A percentile compares a stretch with the other conserved stretches of the same genome.
phyloP scores from a whole-genome alignment of 805 yeast genomes.

The Candida tallmaniae region DNA sequence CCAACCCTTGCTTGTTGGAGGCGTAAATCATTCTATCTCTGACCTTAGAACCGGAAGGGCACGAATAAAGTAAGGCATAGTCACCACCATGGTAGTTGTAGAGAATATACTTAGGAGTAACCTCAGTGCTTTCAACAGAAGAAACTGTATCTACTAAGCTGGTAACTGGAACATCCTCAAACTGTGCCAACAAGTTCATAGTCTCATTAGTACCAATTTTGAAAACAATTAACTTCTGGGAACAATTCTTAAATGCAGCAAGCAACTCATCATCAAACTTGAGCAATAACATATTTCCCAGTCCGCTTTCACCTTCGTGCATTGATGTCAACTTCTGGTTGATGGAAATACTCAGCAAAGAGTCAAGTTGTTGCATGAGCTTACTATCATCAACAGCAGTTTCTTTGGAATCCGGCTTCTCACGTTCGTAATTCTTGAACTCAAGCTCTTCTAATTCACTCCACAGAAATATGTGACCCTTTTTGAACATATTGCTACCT shows the following conservation, averaged over 20 bases:
- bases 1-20: conserved; percentile 62
- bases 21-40: conserved; percentile 93
- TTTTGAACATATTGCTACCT: conserved; percentile 55
- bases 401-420: conserved; percentile 19
- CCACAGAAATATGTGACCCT: conserved; percentile 39
- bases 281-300: conserved; percentile 20
- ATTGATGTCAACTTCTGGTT: conserved; percentile 32
- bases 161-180: conserved; percentile 14
- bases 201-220: conserved; percentile 50
- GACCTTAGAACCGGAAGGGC: conserved; percentile 88
- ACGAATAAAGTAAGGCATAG: conserved; percentile 67
- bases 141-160: conserved; percentile 19
- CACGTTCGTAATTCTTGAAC: conserved; percentile 38
- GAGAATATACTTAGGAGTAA: conserved; percentile 48
- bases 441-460: conserved; percentile 55
- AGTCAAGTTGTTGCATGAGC: conserved; percentile 41
- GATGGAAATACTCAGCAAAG: conserved; percentile 26
- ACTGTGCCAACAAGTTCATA: conserved; percentile 19
- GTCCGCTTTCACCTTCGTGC: conserved; percentile 15
- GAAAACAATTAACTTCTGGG: conserved; percentile 38
- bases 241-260: conserved; percentile 19
- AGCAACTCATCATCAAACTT: conserved; percentile 23
- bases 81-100: conserved; percentile 38
- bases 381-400: conserved; percentile 50
- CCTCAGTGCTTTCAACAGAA: conserved; percentile 17